Evolutionary conservation across 805 yeast genomes (phyloP), one percentile per base, ranked within the genome.

Genomic region (Myxozyma vanderwaltii): DNA sequence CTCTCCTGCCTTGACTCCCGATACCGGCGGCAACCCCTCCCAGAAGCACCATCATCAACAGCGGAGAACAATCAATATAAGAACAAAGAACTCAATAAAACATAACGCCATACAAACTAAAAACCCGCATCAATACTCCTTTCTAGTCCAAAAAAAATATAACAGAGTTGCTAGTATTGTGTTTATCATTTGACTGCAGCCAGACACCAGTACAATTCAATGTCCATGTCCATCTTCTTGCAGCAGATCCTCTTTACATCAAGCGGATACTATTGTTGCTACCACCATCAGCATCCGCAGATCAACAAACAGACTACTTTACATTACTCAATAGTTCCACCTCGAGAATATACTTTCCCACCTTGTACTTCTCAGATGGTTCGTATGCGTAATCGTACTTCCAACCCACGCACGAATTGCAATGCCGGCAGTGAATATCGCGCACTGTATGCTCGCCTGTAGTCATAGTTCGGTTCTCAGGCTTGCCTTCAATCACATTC

Each of bases 361-460:
- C 88, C 69, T 86, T 86, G 69, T 81, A 84, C 59, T 76, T 74
- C 72, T 84, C 85, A 17, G 74, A 70, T 21, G 67, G 66, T 29
- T 73, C 70, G 33, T 76, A 77, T 46, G 86, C 79, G 64, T 75
- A 75, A 40, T 84, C 68, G 66, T 86, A 86, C 60, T 79, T 80
- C 90, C 90, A 86, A 2, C 89, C 90, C 17, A 86, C 73, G 53
- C 79, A 71, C 4, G 71, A 69, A 51, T 74, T 73, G 68, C 90
- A 86, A 62, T 79, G 81, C 46, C 77, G 80, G 67, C 90, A 86
- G 38, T 67, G 67, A 31, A 84, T 77, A 65, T 83, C 86, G 59
- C 83, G 79, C 2, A 86, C 86, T 0, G 75, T 67, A 65, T 83
- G 86, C 24, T 69, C 69, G 0, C 89, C 90, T 0, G 89, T 84